Percentiles rank a stretch among this genome's conserved stretches.
Evolutionary conservation across 768 basidiomycete genomes (phyloP).

Genomic region (Agrocybe praecox): DNA sequence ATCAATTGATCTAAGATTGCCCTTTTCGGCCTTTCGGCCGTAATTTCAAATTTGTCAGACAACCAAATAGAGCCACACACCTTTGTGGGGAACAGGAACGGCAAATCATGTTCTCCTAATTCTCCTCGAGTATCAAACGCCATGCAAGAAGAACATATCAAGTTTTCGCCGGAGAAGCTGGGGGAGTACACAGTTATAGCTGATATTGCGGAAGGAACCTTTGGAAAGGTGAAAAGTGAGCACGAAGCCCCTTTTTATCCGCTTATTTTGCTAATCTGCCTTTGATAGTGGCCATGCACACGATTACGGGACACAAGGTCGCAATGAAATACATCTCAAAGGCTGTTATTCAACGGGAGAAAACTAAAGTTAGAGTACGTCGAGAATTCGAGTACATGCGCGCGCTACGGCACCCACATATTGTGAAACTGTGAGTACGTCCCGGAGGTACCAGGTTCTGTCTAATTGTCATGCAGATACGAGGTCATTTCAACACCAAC

Average conservation of each 20-base stretch:
- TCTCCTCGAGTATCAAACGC: constrained; percentile 4
- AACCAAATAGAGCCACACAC: too few relatives aligned
- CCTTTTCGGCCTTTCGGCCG: too few relatives aligned
- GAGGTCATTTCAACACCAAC: constrained; percentile 92
- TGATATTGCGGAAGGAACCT: constrained; percentile 95
- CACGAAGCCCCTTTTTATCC: constrained; percentile 20
- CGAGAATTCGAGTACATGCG: constrained; percentile 98
- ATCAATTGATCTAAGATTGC: too few relatives aligned
- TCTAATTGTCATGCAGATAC: constrained; percentile 49
- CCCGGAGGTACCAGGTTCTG: constrained; percentile 7
- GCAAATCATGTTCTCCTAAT: not conserved
- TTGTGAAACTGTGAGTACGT: constrained; percentile 87
- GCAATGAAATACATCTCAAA: constrained; percentile 99
- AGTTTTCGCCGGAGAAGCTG: constrained; percentile 69
- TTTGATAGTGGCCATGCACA: constrained; percentile 84
- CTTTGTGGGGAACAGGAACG: too few relatives aligned
- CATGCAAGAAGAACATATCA: constrained; percentile 33
- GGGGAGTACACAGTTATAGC: constrained; percentile 89
- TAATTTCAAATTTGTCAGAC: too few relatives aligned
- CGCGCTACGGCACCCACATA: constrained; percentile 91
- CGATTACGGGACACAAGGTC: constrained; percentile 92
- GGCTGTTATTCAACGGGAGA: constrained; percentile 87
- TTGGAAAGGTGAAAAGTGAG: constrained; percentile 99
- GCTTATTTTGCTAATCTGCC: constrained; percentile 8
- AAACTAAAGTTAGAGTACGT: constrained; percentile 90